Evolutionary conservation across 768 basidiomycete species (phyloP), one percentile per base, ranked within the genome.

Genomic region (Xerocomus potaroensis): DNA sequence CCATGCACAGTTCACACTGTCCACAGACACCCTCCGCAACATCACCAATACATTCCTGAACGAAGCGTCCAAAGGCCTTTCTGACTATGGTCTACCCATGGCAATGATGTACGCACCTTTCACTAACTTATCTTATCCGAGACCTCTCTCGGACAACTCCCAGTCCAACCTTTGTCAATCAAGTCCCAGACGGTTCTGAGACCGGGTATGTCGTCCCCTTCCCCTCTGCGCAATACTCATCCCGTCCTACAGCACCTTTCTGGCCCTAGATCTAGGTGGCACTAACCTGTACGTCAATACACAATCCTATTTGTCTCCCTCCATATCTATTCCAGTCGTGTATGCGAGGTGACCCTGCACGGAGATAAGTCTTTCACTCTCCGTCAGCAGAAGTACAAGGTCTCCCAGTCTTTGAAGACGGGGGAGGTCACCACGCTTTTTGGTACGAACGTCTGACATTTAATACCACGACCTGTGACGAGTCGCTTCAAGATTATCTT

Each of bases 201-300:
- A 87, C 80, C 48, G 96, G 96, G 91, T 92, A 67, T 59, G 79
- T 64, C 14, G 21, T 34, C 3, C 33, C 34, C 27, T 31, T 27
- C 33, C 22, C 8, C 35, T 21, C 27, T 26, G 19, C 27, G 40
- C 35, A 26, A 23, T 41, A 18, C 47, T 60, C 39, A 59, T 33
- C 27, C 44, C 11, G 24, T 36, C 47, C 41, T 41, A 40, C 58
- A 96, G 93, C 36, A 95, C 92, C 6, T 99, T 96, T 69, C 80
- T 98, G 43, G 94, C 96, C 4, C 77, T 98, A 16, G 95, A 99
- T 72, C 79, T 99, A 16, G 96, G 96, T 32, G 96, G 96, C 46
- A 99, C 96, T 19, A 99, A 99, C 64, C 77, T 99, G 88, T 96
- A 68, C 64, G 87, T 73, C 37, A 9, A 16, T 9, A 5, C 2